phyloP scores from a whole-genome alignment of 257 asterid genomes.

The Avicennia marina region DNA sequence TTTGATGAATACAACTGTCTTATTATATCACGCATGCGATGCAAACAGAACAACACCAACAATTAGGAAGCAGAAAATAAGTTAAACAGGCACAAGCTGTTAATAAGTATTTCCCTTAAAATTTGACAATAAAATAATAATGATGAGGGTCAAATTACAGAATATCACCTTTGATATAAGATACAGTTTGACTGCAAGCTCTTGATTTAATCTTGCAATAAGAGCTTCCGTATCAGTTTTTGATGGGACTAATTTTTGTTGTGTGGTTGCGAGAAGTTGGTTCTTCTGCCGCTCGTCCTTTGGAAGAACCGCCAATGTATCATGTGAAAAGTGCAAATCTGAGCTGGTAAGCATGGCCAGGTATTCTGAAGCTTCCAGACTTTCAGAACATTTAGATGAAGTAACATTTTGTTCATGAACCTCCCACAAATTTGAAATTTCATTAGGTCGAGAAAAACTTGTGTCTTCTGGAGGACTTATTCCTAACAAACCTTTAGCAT shows the following conservation, averaged over 20 bases:
- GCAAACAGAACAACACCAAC: neutral
- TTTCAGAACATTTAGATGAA: slow-evolving; percentile 27
- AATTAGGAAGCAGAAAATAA: neutral
- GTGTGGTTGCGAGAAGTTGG: slow-evolving; percentile 35
- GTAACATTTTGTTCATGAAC: slow-evolving; percentile 11
- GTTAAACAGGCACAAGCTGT: neutral
- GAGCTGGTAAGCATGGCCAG: slow-evolving; percentile 15
- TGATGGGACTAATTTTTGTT: slow-evolving; percentile 39
- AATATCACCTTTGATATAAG: slow-evolving; percentile 49
- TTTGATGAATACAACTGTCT: neutral
- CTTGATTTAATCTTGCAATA: slow-evolving; percentile 47
- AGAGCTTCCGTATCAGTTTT: slow-evolving; percentile 54
- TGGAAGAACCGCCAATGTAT: slow-evolving; percentile 34
- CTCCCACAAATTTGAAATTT: slow-evolving; percentile 16
- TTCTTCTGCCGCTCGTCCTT: slow-evolving; percentile 37
- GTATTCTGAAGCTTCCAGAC: slow-evolving; percentile 28
- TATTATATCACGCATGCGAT: neutral
- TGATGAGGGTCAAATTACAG: neutral
- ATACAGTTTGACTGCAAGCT: slow-evolving; percentile 48
- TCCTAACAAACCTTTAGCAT: slow-evolving; percentile 14
- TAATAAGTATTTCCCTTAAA: neutral
- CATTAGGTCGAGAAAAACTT: slow-evolving; percentile 10
- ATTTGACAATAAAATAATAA: neutral
- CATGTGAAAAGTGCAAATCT: slow-evolving; percentile 24
- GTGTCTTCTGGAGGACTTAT: slow-evolving; percentile 22